Base-by-base conservation (phyloP, 225 moss, liverwort and hornwort species). In the Polytrichum formosum region DNA sequence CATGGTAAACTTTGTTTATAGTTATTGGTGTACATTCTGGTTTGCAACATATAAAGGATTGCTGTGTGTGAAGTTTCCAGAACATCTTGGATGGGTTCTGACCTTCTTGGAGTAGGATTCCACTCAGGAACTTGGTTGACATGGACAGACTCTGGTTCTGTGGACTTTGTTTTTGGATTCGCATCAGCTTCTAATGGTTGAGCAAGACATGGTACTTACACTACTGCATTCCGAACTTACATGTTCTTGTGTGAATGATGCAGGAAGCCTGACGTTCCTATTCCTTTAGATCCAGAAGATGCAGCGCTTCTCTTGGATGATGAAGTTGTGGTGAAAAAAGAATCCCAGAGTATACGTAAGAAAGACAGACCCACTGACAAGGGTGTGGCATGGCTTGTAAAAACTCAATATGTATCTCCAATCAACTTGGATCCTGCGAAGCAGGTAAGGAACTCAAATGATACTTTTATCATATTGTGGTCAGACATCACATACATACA, bases 311-410 rank as follows among this genome's bases (percentile, higher is more conserved):
- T 98, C 69, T 63, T 88, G 74, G 98, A 98, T 72, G 98, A 98
- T 87, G 98, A 98, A 79, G 82, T 92, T 22, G 65, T 79, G 55
- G 90, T 94, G 76, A 95, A 84, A 63, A 91, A 91, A 68, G 85
- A 90, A 63, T 59, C 84, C 74, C 74, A 86, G 26, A 79, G 88
- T 22, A 88, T 98, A 65, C 86, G 94, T 68, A 98, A 94, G 85
- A 98, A 98, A 81, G 94, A 94, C 7, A 90, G 98, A 87, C 98
- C 98, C 60, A 98, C 98, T 66, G 98, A 94, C 76, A 98, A 98
- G 83, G 98, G 98, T 69, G 92, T 98, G 37, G 94, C 98, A 53
- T 98, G 98, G 98, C 92, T 98, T 66, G 98, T 98, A 54, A 98
- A 98, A 82, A 98, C 98, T 60, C 98, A 98, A 78, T 98, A 98